Evolutionary conservation across 768 basidiomycete genomes (phyloP), one percentile per base, ranked within the genome.

Genomic region (Rhodosporidiobolus odoratus): DNA sequence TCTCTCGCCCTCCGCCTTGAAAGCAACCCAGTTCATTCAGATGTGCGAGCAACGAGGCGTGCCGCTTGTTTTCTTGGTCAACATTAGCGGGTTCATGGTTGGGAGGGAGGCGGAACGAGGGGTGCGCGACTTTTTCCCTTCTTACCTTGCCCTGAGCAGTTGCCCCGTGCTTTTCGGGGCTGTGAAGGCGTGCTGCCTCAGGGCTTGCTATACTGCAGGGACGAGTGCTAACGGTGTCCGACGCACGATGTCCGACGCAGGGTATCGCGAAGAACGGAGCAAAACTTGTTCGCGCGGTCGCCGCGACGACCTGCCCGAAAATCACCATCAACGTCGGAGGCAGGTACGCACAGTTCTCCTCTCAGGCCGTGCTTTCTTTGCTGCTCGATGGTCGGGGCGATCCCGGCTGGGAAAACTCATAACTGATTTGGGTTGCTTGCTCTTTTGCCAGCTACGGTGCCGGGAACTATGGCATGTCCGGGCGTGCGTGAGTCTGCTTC

Each of bases 1-100:
- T 27, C 92, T 96, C 81, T 94, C 92, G 7, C 90, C 91, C 4
- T 92, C 92, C 0, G 94, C 93, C 2, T 81, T 92, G 64, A 96
- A 97, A 79, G 92, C 92, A 17, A 90, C 93, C 5, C 93, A 97
- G 76, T 97, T 97, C 79, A 94, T 97, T 70, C 85, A 95, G 78
- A 84, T 96, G 6, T 97, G 94, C 76, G 92, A 91, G 1, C 93
- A 97, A 78, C 85, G 94, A 15, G 84, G 84, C 70, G 91, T 96
- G 63, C 93, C 93, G 0, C 80, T 97, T 3, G 83, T 97, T 27
- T 97, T 96, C 84, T 84, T 97, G 50, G 93, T 95, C 54, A 97
- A 97, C 77, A 91, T 96, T n/a, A 91, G 91, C 4, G 91, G 90
- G 19, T 97, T 96, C 77, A 97, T 96, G 93, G 93, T 97, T 6